Base-by-base conservation (phyloP, 345 rosid genomes). In the Cardamine chenopodiifolia region DNA sequence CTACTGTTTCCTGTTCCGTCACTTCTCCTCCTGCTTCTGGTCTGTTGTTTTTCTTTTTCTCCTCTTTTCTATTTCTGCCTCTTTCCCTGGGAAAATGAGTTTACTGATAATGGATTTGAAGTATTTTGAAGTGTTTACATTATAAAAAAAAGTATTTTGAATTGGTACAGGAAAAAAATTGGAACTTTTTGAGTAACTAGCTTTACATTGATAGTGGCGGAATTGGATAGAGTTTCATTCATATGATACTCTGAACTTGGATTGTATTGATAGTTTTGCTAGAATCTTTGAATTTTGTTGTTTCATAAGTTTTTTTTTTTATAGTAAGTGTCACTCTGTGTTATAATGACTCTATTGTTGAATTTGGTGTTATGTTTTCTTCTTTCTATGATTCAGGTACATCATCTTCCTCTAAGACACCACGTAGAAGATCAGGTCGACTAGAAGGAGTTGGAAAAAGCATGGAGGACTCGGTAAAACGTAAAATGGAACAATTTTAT, bases 401-500 rank as follows among this genome's bases (percentile, higher is more conserved):
- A 76, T 19, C 85, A n/a, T 45, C 57, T 17, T 81, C 85, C 20
- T 74, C 91, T 56, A 84, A 78, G 79, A 71, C 81, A 11, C 89
- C 89, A 7, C 85, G 81, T 10, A 84, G 81, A 83, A 83, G 83
- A 80, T 44, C 86, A 20, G 77, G 87, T 70, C 82, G 92, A 71
- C 71, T 32, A 62, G 99, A 95, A 76, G 99, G 97, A 72, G 78
- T 88, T 58, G 81, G 97, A 23, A 95, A 86, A 82, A 95, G 97
- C 75, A 86, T 90, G 97, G 97, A 95, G 70, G 99, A 95, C 65
- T 95, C 97, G 4, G 99, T 95, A 9, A 78, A 91, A 77, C 95
- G 99, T 56, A 95, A 92, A 76, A 86, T 95, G 96, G 97, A 95
- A 49, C 96, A 86, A 82, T 95, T 95, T 77, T 92, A 95, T 72